These are phyloP conservation scores for Aspergillus ruber DNA, from an alignment of 2,329 filamentous ascomycete genomes.

Conservation along the genomic window DNA sequence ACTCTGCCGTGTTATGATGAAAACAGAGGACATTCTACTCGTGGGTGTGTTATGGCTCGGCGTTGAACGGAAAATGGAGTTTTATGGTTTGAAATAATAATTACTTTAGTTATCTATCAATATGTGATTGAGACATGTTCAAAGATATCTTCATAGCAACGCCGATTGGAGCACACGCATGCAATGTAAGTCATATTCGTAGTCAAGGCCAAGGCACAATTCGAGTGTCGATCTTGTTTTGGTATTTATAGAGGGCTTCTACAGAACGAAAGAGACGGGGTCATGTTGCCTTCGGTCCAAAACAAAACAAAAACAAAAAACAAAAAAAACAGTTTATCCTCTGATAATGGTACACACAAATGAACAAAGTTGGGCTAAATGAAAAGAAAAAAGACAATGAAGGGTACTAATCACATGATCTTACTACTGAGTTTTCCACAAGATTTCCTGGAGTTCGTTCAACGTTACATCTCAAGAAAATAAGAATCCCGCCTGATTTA, in stretches of 20 bases:
- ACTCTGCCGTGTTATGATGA: background rate
- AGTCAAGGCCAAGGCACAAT: too few species aligned
- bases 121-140: too few species aligned
- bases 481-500: constrained; percentile 37
- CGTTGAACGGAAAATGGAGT: background rate
- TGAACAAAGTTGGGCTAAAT: constrained; percentile 4
- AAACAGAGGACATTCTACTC: too few species aligned
- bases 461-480: constrained; percentile 2
- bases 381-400: constrained; percentile 14
- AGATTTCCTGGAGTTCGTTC: constrained; percentile 7
- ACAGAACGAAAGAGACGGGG: too few species aligned
- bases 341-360: constrained; percentile 19
- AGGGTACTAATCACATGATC: constrained; percentile 29
- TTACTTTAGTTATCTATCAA: too few species aligned
- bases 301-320: background rate
- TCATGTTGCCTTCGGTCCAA: background rate
- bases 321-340: constrained; percentile 9
- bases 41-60: background rate
- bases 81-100: background rate
- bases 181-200: too few species aligned
- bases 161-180: too few species aligned
- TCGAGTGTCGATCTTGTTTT: too few species aligned
- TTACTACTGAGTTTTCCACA: constrained; percentile 21
- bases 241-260: too few species aligned
- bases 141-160: too few species aligned